Conservation (phyloP, 345 rosid species). For the Linum lewisii region DNA sequence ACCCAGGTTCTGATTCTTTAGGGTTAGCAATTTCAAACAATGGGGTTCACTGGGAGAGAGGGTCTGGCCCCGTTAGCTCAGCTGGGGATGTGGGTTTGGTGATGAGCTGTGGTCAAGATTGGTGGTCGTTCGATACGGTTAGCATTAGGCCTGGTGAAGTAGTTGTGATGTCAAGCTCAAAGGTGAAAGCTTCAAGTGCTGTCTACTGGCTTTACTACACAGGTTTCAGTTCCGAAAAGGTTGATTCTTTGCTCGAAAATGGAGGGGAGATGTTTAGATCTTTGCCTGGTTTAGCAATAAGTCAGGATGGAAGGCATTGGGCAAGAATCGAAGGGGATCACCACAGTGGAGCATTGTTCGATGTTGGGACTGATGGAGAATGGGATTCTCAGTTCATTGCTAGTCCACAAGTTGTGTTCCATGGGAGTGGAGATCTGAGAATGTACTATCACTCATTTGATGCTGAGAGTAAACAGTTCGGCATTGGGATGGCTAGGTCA, state of each 20-base stretch:
- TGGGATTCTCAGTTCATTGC: slow-evolving; percentile 75
- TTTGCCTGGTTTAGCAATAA: slow-evolving; percentile 67
- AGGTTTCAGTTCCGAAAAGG: slow-evolving; percentile 40
- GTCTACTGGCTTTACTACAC: slow-evolving; percentile 84
- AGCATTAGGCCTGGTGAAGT: slow-evolving; percentile 65
- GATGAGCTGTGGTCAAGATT: slow-evolving; percentile 48
- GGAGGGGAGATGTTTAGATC: slow-evolving; percentile 27
- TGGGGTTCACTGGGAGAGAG: slow-evolving; percentile 82
- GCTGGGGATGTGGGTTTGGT: slow-evolving; percentile 62
- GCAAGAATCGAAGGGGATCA: slow-evolving; percentile 89
- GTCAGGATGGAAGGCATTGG: slow-evolving; percentile 88
- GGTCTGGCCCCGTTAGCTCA: slow-evolving; percentile 28
- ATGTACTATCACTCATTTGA: slow-evolving; percentile 90
- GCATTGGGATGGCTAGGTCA: slow-evolving; percentile 70
- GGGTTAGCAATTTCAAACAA: slow-evolving; percentile 73
- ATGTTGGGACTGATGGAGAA: slow-evolving; percentile 58
- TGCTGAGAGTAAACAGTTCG: slow-evolving; percentile 27
- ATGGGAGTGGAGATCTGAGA: slow-evolving; percentile 52
- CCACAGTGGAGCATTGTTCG: slow-evolving; percentile 71
- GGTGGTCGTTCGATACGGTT: slow-evolving; percentile 81
- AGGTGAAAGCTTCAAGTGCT: slow-evolving; percentile 27
- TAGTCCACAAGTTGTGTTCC: slow-evolving; percentile 62
- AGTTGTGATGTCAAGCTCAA: slow-evolving; percentile 56
- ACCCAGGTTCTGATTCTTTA: slow-evolving; percentile 33
- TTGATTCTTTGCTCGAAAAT: slow-evolving; percentile 17